phyloP scores from a whole-genome alignment of 768 basidiomycete species.

The Kockovaella imperatae region DNA sequence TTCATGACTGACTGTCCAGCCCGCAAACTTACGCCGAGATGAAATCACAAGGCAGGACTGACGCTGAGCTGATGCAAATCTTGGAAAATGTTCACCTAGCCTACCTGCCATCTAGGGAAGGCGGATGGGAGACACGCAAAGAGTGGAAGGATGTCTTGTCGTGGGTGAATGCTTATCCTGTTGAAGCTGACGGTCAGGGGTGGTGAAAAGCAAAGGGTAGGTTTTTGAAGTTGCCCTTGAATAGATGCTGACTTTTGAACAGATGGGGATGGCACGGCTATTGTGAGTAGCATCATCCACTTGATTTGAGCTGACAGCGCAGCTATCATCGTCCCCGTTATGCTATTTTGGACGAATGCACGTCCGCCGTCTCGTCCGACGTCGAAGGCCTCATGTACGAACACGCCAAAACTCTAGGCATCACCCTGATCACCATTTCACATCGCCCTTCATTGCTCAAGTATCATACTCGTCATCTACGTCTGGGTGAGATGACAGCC shows the following conservation, averaged over 20 bases:
- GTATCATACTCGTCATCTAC: slow-evolving; percentile 81
- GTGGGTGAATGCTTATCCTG: slow-evolving; percentile 10
- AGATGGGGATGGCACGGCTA: slow-evolving; percentile 89
- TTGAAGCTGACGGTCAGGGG: slow-evolving; percentile 52
- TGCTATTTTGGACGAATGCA: slow-evolving; percentile 63
- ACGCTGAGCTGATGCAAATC: slow-evolving; percentile 65
- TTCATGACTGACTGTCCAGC: slow-evolving; percentile 14
- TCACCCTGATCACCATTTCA: slow-evolving; percentile 89
- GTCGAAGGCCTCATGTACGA: slow-evolving; percentile 96
- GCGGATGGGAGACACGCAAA: slow-evolving; percentile 79
- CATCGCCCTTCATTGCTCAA: slow-evolving; percentile 69
- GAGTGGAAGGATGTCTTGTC: slow-evolving; percentile 88
- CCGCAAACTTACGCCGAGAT: slow-evolving; percentile 76
- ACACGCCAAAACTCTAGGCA: slow-evolving; percentile 75
- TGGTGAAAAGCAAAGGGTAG: slow-evolving; percentile 86
- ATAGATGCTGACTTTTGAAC: slow-evolving; percentile 1
- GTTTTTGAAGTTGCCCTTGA: background rate
- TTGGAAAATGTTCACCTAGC: slow-evolving; percentile 72
- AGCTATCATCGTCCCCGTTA: slow-evolving; percentile 41
- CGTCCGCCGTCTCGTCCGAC: slow-evolving; percentile 89
- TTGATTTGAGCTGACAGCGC: slow-evolving; percentile 5
- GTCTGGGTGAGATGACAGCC: slow-evolving; percentile 53
- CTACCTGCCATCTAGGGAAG: slow-evolving; percentile 78
- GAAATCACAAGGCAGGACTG: slow-evolving; percentile 54
- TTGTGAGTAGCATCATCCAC: slow-evolving; percentile 53